Percentiles rank a stretch among this genome's conserved stretches.
phyloP scores from a whole-genome alignment of 2,329 filamentous ascomycete genomes.

The Aspergillus piperis region DNA sequence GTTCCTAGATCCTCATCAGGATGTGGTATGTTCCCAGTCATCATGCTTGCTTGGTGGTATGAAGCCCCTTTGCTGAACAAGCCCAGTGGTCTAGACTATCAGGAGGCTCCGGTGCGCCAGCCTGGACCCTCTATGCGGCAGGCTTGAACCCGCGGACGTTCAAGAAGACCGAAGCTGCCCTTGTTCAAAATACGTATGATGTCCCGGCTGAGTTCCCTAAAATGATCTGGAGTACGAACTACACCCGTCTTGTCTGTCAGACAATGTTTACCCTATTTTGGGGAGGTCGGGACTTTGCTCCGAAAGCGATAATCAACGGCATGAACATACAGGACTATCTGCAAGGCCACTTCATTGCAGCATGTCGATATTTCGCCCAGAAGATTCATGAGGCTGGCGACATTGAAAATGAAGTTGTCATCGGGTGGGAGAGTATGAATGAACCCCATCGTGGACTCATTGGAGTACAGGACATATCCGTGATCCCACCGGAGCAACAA shows the following conservation, averaged over 20 bases:
- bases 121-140: slow-evolving; percentile 97
- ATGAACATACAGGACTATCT: slow-evolving; percentile 96
- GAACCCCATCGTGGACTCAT: slow-evolving; percentile 90
- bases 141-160: slow-evolving; percentile 87
- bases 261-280: slow-evolving; percentile 96
- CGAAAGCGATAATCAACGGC: slow-evolving; percentile 92
- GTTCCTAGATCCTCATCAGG: slow-evolving; percentile 98
- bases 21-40: slow-evolving; percentile 66
- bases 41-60: background rate
- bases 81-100: slow-evolving; percentile 86
- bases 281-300: slow-evolving; percentile 84
- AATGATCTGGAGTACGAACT: slow-evolving; percentile 99
- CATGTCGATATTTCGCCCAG: slow-evolving; percentile 77
- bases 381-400: slow-evolving; percentile 88
- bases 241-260: slow-evolving; percentile 79
- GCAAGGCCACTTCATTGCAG: slow-evolving; percentile 79
- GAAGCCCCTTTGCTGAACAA: slow-evolving; percentile 29
- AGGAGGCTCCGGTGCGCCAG: slow-evolving; percentile 89
- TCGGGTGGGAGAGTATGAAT: slow-evolving; percentile 96
- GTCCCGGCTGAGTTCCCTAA: slow-evolving; percentile 86
- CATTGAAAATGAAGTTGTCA: slow-evolving; percentile 79
- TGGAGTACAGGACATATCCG: slow-evolving; percentile 76
- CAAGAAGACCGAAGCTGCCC: slow-evolving; percentile 80
- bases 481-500: slow-evolving; percentile 82
- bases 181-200: slow-evolving; percentile 92